Percentiles rank a stretch among this genome's conserved stretches.
Conservation (phyloP, 2,329 filamentous ascomycete species). For the Trichoderma atroviride region DNA sequence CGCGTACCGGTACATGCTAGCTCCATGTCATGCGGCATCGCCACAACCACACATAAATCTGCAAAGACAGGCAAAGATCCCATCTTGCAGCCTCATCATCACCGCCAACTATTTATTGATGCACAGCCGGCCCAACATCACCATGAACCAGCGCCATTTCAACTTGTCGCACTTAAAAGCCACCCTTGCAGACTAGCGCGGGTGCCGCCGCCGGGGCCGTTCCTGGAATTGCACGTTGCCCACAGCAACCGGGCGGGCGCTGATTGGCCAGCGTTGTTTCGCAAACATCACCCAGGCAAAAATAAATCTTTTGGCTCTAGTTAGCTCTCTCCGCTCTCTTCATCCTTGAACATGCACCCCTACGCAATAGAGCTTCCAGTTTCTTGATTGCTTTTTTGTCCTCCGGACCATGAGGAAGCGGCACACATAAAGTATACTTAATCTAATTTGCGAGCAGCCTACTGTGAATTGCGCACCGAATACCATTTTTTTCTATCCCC, state of each 20-base stretch:
- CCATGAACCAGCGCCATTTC: conserved; percentile 4
- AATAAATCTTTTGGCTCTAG: conserved; percentile 34
- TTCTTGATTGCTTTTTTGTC: conserved; percentile 34
- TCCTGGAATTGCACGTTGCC: conserved; percentile 35
- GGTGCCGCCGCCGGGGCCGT: conserved; percentile 7
- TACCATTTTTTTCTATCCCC: conserved; percentile 24
- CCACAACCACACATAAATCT: neutral
- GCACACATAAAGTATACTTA: conserved; percentile 46
- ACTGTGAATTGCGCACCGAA: conserved; percentile 30
- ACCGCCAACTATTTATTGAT: neutral
- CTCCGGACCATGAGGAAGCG: conserved; percentile 43
- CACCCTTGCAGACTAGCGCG: conserved; percentile 4
- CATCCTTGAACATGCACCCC: conserved; percentile 25
- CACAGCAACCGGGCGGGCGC: conserved; percentile 35
- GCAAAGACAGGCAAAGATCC: neutral
- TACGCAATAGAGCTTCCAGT: conserved; percentile 21
- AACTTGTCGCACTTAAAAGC: neutral
- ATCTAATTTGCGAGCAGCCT: conserved; percentile 33
- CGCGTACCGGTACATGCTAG: conserved; percentile 9
- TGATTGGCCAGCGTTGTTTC: conserved; percentile 37
- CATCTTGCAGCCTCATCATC: neutral
- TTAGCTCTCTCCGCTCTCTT: conserved; percentile 26
- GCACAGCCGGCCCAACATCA: neutral
- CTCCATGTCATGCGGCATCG: conserved; percentile 10
- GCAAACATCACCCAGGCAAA: conserved; percentile 30